phyloP scores from a whole-genome alignment of 1,139 yeast genomes.

The Geotrichum citri-aurantii region DNA sequence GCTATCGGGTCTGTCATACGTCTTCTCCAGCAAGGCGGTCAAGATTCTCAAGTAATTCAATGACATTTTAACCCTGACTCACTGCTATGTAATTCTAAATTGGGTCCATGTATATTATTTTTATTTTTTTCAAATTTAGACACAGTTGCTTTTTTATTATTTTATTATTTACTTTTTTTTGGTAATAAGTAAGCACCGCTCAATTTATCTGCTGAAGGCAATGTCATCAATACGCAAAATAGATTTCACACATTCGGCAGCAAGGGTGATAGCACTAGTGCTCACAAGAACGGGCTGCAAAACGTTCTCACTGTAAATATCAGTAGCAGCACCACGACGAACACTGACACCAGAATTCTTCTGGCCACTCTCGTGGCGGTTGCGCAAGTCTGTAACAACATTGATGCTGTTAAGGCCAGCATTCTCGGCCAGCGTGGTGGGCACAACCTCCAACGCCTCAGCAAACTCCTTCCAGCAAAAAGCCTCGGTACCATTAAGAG shows the following conservation, averaged over 20 bases:
- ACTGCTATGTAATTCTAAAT: neutral
- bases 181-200: neutral
- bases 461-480: conserved; percentile 96
- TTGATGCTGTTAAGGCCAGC: conserved; percentile 95
- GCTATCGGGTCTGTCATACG: conserved; percentile 71
- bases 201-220: conserved; percentile 59
- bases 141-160: neutral
- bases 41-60: conserved; percentile 36
- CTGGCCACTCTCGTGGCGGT: conserved; percentile 88
- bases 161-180: neutral
- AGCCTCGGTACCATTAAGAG: conserved; percentile 84
- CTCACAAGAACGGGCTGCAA: conserved; percentile 93
- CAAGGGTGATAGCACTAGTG: conserved; percentile 87
- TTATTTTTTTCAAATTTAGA: neutral
- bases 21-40: conserved; percentile 63
- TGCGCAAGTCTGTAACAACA: conserved; percentile 90
- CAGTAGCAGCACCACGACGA: conserved; percentile 87
- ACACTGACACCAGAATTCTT: conserved; percentile 93
- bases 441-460: conserved; percentile 89
- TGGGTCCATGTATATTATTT: neutral
- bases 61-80: neutral
- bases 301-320: conserved; percentile 89
- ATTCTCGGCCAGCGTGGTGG: conserved; percentile 95
- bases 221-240: conserved; percentile 95
- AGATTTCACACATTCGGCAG: conserved; percentile 94